Percentiles rank a stretch among this genome's conserved stretches.
phyloP scores from a whole-genome alignment of 2,329 filamentous ascomycete genomes.

The Aspergillus caelatus region DNA sequence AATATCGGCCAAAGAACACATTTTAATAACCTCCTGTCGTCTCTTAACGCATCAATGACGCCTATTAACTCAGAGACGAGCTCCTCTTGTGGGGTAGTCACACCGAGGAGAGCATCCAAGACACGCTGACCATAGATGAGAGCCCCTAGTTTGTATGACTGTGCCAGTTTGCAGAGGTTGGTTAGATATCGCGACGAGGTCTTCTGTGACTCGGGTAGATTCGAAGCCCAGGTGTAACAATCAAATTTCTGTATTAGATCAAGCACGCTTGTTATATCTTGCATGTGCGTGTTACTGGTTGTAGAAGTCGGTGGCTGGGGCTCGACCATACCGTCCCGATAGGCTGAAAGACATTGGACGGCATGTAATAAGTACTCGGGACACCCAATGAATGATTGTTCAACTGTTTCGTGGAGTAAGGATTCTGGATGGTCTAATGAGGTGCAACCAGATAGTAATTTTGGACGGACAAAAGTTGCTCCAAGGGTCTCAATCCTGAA shows the following conservation, averaged over 20 bases:
- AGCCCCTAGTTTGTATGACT: slow-evolving; percentile 33
- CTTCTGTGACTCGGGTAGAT: slow-evolving; percentile 17
- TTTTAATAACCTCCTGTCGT: slow-evolving; percentile 32
- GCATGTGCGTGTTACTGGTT: slow-evolving; percentile 8
- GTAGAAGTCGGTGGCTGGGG: slow-evolving; percentile 5
- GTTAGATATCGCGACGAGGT: slow-evolving; percentile 18
- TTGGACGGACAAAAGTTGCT: slow-evolving; percentile 35
- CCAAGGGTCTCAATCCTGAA: slow-evolving; percentile 38
- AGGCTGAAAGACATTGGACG: slow-evolving; percentile 30
- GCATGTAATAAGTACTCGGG: slow-evolving; percentile 35
- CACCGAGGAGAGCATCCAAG: slow-evolving; percentile 26
- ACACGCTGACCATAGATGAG: slow-evolving; percentile 36
- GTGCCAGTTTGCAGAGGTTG: slow-evolving; percentile 30
- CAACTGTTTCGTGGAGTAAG: slow-evolving; percentile 29
- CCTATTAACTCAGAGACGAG: slow-evolving; percentile 29
- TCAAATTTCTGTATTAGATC: slow-evolving; percentile 14
- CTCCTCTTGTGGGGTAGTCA: slow-evolving; percentile 18
- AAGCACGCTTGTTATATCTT: slow-evolving; percentile 12
- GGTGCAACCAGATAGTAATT: slow-evolving; percentile 28
- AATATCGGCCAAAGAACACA: slow-evolving; percentile 40
- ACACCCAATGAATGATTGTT: slow-evolving; percentile 41
- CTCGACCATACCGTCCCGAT: slow-evolving; percentile 27
- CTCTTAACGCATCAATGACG: slow-evolving; percentile 27
- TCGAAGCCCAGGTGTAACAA: slow-evolving; percentile 29
- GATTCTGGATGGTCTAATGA: slow-evolving; percentile 17